Evolutionary conservation across 305 asterid species (phyloP).

Genomic region (Plantago lanceolata): DNA sequence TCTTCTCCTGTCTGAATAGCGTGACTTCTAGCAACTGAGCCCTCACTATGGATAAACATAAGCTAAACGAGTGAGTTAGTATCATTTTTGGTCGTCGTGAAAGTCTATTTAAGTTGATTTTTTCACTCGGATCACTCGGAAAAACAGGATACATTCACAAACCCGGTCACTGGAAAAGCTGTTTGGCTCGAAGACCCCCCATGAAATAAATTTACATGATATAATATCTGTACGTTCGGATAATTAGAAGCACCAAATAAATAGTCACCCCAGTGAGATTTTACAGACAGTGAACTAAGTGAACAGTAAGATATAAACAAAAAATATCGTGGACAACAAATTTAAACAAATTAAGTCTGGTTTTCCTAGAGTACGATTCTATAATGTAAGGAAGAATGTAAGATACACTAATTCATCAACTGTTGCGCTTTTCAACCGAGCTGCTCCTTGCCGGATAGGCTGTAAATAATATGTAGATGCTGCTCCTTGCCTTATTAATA

Average conservation of each 20-base stretch:
- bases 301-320: conserved; percentile 27
- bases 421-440: background rate
- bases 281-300: background rate
- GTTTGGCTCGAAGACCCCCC: too few species aligned
- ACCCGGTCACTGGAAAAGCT: too few species aligned
- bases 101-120: too few species aligned
- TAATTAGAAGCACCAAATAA: background rate
- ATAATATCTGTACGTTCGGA: background rate
- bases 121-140: too few species aligned
- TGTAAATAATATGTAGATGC: conserved; percentile 26
- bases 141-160: too few species aligned
- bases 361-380: conserved; percentile 6
- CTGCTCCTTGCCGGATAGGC: background rate
- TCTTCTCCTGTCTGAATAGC: background rate
- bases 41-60: too few species aligned
- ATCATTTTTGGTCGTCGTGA: too few species aligned
- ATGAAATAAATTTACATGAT: background rate
- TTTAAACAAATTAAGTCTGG: conserved; percentile 15
- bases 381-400: background rate
- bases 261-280: background rate
- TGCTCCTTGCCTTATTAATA: conserved; percentile 20
- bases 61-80: too few species aligned
- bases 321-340: conserved; percentile 23
- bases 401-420: background rate
- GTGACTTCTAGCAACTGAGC: too few species aligned